Evolutionary conservation across 2,329 filamentous ascomycete genomes (phyloP).

Genomic region (Byssoonygena ceratinophila): DNA sequence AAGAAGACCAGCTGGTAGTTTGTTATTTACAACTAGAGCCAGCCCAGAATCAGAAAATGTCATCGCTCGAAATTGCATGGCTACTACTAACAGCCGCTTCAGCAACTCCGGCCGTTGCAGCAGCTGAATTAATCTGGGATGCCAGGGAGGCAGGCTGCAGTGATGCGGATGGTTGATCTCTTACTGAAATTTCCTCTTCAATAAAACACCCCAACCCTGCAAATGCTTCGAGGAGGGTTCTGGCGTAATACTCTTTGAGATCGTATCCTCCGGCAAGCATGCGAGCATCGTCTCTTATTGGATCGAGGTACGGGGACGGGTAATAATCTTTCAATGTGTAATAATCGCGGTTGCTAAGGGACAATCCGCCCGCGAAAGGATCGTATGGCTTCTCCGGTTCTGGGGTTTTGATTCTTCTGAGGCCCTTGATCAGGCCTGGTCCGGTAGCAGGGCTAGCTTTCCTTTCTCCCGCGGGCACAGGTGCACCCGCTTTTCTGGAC

Average conservation of each 20-base stretch:
- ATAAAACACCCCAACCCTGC: constrained; percentile 80
- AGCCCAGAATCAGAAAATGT: constrained; percentile 1
- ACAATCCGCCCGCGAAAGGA: constrained; percentile 63
- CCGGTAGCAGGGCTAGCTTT: constrained; percentile 21
- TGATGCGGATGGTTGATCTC: constrained; percentile 20
- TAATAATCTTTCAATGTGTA: constrained; percentile 62
- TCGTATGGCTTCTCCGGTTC: constrained; percentile 69
- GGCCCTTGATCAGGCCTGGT: constrained; percentile 59
- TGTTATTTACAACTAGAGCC: not conserved
- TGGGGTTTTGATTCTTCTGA: constrained; percentile 55
- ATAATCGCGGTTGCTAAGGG: constrained; percentile 54
- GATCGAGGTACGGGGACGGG: constrained; percentile 62
- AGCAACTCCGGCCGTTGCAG: constrained; percentile 5
- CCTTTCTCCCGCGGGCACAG: not conserved
- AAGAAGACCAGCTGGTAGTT: too few species aligned
- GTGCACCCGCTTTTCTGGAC: constrained; percentile 20
- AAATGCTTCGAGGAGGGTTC: constrained; percentile 80
- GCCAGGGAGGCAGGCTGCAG: constrained; percentile 20
- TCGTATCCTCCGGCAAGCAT: constrained; percentile 74
- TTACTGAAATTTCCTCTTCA: constrained; percentile 53
- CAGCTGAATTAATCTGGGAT: constrained; percentile 25
- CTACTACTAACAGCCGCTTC: not conserved
- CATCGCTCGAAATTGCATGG: not conserved
- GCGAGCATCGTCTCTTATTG: constrained; percentile 52
- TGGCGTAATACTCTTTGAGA: constrained; percentile 66